Conservation (phyloP, 257 asterid genomes). For the Solanum megistacrolobum region DNA sequence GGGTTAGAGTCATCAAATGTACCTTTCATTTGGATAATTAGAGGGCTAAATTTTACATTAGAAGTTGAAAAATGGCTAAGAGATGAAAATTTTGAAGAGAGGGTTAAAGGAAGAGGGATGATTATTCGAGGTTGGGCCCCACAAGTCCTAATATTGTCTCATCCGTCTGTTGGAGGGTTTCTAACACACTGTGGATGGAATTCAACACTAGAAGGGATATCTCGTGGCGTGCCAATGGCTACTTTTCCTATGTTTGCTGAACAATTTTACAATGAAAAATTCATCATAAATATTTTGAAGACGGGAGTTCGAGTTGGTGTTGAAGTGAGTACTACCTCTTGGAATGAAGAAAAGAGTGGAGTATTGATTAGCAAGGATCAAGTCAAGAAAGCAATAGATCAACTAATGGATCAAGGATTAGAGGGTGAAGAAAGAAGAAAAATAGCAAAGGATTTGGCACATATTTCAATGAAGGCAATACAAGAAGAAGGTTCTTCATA, state of each 20-base stretch:
- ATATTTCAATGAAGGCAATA: conserved; percentile 13
- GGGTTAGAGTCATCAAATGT: conserved; percentile 30
- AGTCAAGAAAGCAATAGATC: not conserved
- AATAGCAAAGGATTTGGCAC: conserved; percentile 15
- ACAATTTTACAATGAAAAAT: conserved; percentile 21
- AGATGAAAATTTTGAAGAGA: conserved; percentile 1
- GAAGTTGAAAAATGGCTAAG: conserved; percentile 9
- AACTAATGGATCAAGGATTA: conserved; percentile 22
- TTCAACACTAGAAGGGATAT: conserved; percentile 19
- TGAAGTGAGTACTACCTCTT: not conserved
- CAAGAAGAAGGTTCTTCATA: conserved; percentile 22
- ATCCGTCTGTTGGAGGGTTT: conserved; percentile 14
- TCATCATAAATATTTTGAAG: conserved; percentile 7
- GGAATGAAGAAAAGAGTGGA: conserved; percentile 6
- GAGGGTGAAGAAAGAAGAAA: conserved; percentile 15
- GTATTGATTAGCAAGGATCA: not conserved
- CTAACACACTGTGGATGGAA: conserved; percentile 46
- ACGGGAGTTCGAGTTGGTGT: conserved; percentile 12
- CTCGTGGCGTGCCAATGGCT: conserved; percentile 15
- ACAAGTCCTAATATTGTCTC: conserved; percentile 30
- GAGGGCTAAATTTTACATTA: conserved; percentile 4
- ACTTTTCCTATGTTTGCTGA: conserved; percentile 26
- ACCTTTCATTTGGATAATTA: conserved; percentile 22
- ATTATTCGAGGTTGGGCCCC: conserved; percentile 37
- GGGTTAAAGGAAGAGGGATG: conserved; percentile 13